Percentiles rank a stretch among this genome's conserved stretches.
Conservation (phyloP, 441 rosid species). For the Aquilaria agallochum region DNA sequence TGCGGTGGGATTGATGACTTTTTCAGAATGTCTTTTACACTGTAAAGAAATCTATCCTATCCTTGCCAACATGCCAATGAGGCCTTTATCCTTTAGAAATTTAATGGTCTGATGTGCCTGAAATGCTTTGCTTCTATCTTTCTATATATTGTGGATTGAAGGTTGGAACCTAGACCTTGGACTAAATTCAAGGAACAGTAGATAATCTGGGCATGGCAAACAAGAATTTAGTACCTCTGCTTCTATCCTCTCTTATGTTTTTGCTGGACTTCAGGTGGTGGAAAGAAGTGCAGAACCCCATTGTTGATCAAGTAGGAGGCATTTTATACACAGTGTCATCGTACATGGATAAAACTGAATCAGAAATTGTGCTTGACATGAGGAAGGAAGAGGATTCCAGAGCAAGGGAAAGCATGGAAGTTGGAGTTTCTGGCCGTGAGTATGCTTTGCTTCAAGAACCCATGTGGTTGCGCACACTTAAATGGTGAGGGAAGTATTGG, state of each 20-base stretch:
- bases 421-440: conserved; percentile 23
- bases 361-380: conserved; percentile 33
- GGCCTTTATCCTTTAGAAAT: neutral
- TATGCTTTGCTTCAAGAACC: conserved; percentile 45
- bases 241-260: conserved; percentile 3
- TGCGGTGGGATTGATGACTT: too few relatives aligned
- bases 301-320: conserved; percentile 21
- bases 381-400: conserved; percentile 29
- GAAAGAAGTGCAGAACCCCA: conserved; percentile 30
- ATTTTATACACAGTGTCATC: conserved; percentile 37
- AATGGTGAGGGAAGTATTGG: conserved; percentile 26
- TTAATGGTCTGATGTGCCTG: neutral
- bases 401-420: conserved; percentile 20
- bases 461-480: conserved; percentile 39
- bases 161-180: too few relatives aligned
- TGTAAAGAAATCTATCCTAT: too few relatives aligned
- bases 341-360: conserved; percentile 17
- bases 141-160: neutral
- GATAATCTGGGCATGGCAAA: neutral
- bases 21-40: too few relatives aligned
- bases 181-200: too few relatives aligned
- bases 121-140: neutral
- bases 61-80: too few relatives aligned
- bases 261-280: conserved; percentile 45
- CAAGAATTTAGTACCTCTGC: neutral